Conservation (phyloP, 371 early-diverging fungal genomes). For the Mortierella sp. region DNA sequence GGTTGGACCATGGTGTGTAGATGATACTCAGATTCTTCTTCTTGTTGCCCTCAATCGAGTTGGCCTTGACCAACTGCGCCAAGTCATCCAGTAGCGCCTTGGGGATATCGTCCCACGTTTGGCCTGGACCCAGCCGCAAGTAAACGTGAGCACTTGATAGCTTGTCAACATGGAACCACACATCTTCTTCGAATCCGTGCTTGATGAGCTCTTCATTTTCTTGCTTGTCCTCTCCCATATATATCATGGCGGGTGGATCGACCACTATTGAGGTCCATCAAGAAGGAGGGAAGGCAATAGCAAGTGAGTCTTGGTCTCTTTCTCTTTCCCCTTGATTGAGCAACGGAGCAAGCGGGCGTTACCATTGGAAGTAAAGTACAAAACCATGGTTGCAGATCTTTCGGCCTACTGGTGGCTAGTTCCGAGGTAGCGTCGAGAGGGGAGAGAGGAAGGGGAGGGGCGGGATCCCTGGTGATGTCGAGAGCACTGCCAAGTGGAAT, state of each 20-base stretch:
- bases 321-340: too few species aligned
- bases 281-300: constrained; percentile 1
- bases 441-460: too few species aligned
- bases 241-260: constrained; percentile 84
- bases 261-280: constrained; percentile 57
- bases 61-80: constrained; percentile 96
- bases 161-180: constrained; percentile 98
- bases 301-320: too few species aligned
- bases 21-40: constrained; percentile 81
- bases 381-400: constrained; percentile 56
- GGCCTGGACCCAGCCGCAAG: constrained; percentile 78
- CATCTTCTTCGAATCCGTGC: constrained; percentile 92
- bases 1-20: constrained; percentile 95
- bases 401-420: not conserved
- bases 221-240: constrained; percentile 97
- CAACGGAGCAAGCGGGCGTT: too few species aligned
- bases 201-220: constrained; percentile 98
- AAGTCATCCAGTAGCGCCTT: constrained; percentile 79
- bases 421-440: too few species aligned
- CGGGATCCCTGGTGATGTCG: too few species aligned
- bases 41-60: constrained; percentile 87
- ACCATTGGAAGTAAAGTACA: constrained; percentile 68
- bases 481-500: too few species aligned
- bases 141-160: constrained; percentile 97
- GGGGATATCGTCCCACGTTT: constrained; percentile 87